These are phyloP conservation scores for Podila epigama DNA, from an alignment of 192 early-diverging fungal species.

Conservation along the genomic window DNA sequence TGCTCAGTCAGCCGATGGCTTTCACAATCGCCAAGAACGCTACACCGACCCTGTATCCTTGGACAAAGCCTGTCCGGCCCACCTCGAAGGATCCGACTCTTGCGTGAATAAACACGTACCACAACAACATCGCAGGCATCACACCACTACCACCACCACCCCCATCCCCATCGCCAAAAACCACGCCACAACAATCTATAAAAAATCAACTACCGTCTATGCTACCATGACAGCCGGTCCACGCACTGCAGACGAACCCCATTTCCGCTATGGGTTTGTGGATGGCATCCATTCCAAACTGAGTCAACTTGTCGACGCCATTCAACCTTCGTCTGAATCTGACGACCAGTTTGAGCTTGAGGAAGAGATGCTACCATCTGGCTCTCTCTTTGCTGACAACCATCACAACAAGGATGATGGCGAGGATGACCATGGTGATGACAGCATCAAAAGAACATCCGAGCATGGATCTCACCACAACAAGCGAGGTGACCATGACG, in stretches of 20 bases:
- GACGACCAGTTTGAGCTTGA: not conserved
- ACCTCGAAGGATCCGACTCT: not conserved
- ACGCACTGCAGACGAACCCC: conserved; percentile 8
- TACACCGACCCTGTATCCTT: not conserved
- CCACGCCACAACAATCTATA: not conserved
- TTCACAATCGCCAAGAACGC: not conserved
- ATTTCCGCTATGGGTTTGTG: conserved; percentile 8
- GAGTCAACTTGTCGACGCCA: not conserved
- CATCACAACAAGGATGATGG: conserved; percentile 1
- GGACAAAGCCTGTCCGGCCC: not conserved
- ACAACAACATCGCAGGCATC: not conserved
- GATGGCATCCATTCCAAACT: conserved; percentile 3
- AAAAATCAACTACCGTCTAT: not conserved
- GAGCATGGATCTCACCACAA: too few species aligned
- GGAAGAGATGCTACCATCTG: too few species aligned
- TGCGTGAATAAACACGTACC: not conserved
- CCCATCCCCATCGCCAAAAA: not conserved
- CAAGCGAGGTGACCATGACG: too few species aligned
- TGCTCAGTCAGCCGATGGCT: not conserved
- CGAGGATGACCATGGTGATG: not conserved
- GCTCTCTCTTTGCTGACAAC: too few species aligned
- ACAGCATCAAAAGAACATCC: too few species aligned
- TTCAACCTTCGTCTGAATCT: not conserved
- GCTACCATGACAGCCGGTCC: conserved; percentile 14
- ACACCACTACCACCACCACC: not conserved